Evolutionary conservation across 805 yeast genomes (phyloP).

Genomic region (Saccharomycopsis babjevae): DNA sequence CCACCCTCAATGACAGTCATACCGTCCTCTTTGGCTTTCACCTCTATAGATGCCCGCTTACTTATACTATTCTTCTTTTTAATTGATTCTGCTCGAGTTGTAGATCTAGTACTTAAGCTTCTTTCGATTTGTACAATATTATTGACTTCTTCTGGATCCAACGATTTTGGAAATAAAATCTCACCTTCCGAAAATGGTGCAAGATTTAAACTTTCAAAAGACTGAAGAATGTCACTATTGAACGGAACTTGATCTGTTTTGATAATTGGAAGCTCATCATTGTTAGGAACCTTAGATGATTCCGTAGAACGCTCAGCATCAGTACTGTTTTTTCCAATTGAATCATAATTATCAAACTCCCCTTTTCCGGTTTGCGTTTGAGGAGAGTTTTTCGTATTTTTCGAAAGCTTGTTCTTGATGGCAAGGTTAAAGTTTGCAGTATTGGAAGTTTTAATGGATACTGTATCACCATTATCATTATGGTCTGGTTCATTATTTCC

Average conservation of each 20-base stretch:
- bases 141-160: slow-evolving; percentile 59
- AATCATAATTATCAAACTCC: background rate
- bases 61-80: background rate
- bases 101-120: slow-evolving; percentile 47
- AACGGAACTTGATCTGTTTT: background rate
- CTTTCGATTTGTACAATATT: slow-evolving; percentile 66
- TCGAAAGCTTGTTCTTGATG: slow-evolving; percentile 6
- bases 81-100: slow-evolving; percentile 24
- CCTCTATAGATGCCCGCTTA: slow-evolving; percentile 16
- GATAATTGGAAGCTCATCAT: background rate
- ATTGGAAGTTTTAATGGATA: slow-evolving; percentile 12
- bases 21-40: slow-evolving; percentile 36
- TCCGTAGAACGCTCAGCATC: background rate
- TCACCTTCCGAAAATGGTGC: slow-evolving; percentile 32
- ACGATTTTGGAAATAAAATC: slow-evolving; percentile 59
- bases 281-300: background rate
- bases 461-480: slow-evolving; percentile 9
- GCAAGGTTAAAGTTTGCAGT: slow-evolving; percentile 17
- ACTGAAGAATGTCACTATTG: background rate
- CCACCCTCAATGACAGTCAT: slow-evolving; percentile 31
- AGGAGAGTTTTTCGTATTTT: background rate
- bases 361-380: background rate
- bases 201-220: slow-evolving; percentile 3
- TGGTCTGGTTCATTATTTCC: background rate
- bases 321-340: background rate